Percentiles rank a stretch among this genome's conserved stretches.
These are phyloP conservation scores for Mortierella sp. DNA, from an alignment of 371 early-diverging fungal species.

Conservation along the genomic window DNA sequence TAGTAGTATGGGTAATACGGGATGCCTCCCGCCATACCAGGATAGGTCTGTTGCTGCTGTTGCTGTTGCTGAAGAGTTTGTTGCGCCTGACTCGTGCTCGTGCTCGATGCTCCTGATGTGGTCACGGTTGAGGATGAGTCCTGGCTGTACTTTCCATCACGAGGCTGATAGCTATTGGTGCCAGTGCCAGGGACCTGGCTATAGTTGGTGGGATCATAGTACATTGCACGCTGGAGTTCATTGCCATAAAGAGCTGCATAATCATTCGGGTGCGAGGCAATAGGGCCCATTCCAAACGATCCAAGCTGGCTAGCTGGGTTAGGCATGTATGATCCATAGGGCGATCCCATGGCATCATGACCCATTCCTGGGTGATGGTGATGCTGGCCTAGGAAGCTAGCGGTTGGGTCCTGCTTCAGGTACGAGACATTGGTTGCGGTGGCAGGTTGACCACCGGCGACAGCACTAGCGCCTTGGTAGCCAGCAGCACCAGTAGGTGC, in stretches of 20 bases:
- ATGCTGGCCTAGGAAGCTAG: slow-evolving; percentile 36
- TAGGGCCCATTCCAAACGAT: slow-evolving; percentile 77
- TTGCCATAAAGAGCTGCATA: slow-evolving; percentile 61
- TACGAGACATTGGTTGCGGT: slow-evolving; percentile 31
- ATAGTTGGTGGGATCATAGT: slow-evolving; percentile 37
- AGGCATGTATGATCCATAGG: slow-evolving; percentile 67
- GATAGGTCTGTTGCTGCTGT: slow-evolving; percentile 44
- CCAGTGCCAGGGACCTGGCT: slow-evolving; percentile 33
- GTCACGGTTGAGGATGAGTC: slow-evolving; percentile 32
- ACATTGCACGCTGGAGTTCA: slow-evolving; percentile 60
- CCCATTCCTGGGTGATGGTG: slow-evolving; percentile 52
- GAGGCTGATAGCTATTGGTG: slow-evolving; percentile 37
- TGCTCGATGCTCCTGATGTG: slow-evolving; percentile 41
- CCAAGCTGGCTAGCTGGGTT: slow-evolving; percentile 67
- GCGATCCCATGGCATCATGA: slow-evolving; percentile 66
- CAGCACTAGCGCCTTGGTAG: slow-evolving; percentile 27
- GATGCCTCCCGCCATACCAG: slow-evolving; percentile 30
- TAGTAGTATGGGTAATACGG: slow-evolving; percentile 81
- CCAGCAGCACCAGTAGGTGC: slow-evolving; percentile 18
- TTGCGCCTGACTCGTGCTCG: slow-evolving; percentile 47
- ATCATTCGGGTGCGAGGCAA: slow-evolving; percentile 68
- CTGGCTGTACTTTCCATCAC: slow-evolving; percentile 44
- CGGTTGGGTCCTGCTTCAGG: slow-evolving; percentile 35
- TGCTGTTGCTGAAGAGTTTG: slow-evolving; percentile 51
- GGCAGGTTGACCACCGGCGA: slow-evolving; percentile 17